Evolutionary conservation across 2,329 filamentous ascomycete genomes (phyloP).

Genomic region (Elsinoe ampelina): DNA sequence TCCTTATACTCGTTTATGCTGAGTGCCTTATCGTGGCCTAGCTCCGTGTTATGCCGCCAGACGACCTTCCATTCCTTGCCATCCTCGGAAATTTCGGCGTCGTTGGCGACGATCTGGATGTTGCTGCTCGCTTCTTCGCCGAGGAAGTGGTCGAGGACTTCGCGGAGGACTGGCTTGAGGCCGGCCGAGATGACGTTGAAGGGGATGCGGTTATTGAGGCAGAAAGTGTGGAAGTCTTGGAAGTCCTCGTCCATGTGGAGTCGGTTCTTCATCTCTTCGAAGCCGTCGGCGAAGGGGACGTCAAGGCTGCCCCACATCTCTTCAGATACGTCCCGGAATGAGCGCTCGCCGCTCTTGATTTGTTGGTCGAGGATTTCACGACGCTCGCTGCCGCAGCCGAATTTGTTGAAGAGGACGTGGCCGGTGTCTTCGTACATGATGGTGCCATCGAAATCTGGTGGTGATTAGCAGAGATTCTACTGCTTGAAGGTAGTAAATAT

Average conservation of each 20-base stretch:
- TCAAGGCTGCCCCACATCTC: conserved; percentile 62
- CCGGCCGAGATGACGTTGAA: conserved; percentile 64
- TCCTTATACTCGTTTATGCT: conserved; percentile 54
- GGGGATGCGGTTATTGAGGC: conserved; percentile 51
- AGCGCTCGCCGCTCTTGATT: conserved; percentile 55
- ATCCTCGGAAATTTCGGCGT: conserved; percentile 50
- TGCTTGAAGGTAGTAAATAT: conserved; percentile 17
- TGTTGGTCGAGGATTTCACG: conserved; percentile 52
- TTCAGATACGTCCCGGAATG: conserved; percentile 60
- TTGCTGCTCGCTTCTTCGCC: conserved; percentile 50
- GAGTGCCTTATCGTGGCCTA: conserved; percentile 59
- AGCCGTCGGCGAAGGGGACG: conserved; percentile 59
- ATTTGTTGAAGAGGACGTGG: conserved; percentile 57
- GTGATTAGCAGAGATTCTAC: conserved; percentile 15
- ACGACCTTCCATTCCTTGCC: conserved; percentile 55
- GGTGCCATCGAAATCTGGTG: conserved; percentile 58
- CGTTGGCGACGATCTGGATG: conserved; percentile 61
- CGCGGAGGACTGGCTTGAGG: conserved; percentile 53
- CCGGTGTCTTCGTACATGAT: conserved; percentile 59
- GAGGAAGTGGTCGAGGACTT: conserved; percentile 55
- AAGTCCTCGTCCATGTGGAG: conserved; percentile 58
- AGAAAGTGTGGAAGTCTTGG: conserved; percentile 55
- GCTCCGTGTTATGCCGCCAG: conserved; percentile 56
- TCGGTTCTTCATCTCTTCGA: conserved; percentile 52
- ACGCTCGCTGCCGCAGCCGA: conserved; percentile 51